Base-by-base conservation (phyloP, 805 yeast genomes). In the Wickerhamomyces ciferrii region DNA sequence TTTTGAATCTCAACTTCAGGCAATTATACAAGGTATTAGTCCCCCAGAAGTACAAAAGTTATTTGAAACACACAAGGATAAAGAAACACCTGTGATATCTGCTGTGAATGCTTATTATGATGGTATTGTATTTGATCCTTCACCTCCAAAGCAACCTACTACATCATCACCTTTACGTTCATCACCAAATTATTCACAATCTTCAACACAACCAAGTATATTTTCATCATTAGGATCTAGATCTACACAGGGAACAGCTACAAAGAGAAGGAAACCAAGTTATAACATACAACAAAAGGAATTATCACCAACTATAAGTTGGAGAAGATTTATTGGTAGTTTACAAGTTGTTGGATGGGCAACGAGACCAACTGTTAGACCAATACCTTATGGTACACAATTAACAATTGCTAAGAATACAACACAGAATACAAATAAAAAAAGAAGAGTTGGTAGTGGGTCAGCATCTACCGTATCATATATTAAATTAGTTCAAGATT, bases 321-420 rank as follows among this genome's bases (percentile, higher is more conserved):
- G 74, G 74, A 60, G 67, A 46, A 63, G 74, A 39, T 83, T 72
- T 53, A 70, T 85, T 27, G 92, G 92, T 0, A 68, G 84, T 0
- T 48, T 83, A 11, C 76, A 75, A 48, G 76, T 79, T 2, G 75
- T 75, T 43, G 87, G 85, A 3, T 81, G 86, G 84, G 85, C 90
- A 13, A 84, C 90, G 0, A 66, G 91, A 49, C 85, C 87, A 0
- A 76, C 81, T 0, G 52, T 72, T 23, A 70, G 67, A 24, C 72
- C 77, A 0, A 60, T 79, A 1, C 61, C 69, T 21, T 76, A 70
- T 53, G 73, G 74, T 1, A 72, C 81, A 10, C 60, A 55, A 21
- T 54, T 81, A 25, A 62, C 66, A 10, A 51, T 79, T 15, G 66
- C 64, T 21, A 62, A 71, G 65, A 40, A 55, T 53, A n/a, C 72